phyloP scores from a whole-genome alignment of 2,329 filamentous ascomycete genomes.

The Pseudogymnoascus sp. region DNA sequence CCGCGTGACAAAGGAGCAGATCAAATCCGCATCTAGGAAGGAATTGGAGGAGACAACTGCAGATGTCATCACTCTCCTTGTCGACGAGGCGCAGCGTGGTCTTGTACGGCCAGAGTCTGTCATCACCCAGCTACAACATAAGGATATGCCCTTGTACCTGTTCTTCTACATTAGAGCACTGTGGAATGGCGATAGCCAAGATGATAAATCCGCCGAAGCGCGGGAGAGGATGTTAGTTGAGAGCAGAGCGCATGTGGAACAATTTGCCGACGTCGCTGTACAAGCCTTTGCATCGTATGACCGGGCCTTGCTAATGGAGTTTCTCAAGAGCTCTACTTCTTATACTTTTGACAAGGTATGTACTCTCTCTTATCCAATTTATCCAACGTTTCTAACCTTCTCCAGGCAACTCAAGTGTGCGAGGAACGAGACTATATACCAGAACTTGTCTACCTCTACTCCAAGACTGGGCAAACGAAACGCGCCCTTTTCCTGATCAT shows the following conservation, averaged over 20 bases:
- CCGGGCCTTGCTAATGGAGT: conserved; percentile 73
- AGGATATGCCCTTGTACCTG: conserved; percentile 65
- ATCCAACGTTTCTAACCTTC: conserved; percentile 15
- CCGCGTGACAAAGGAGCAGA: conserved; percentile 67
- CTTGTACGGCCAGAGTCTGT: conserved; percentile 74
- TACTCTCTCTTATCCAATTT: background rate
- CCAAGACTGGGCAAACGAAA: conserved; percentile 91
- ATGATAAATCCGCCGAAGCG: conserved; percentile 46
- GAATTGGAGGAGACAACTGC: conserved; percentile 75
- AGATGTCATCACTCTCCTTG: conserved; percentile 79
- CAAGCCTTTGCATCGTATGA: conserved; percentile 82
- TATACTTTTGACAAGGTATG: conserved; percentile 75
- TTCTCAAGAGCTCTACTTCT: conserved; percentile 74
- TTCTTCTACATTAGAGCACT: conserved; percentile 88
- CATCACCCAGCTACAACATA: conserved; percentile 66
- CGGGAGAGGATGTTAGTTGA: conserved; percentile 52
- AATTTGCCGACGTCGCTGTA: conserved; percentile 80
- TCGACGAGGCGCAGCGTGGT: conserved; percentile 85
- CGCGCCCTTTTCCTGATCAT: conserved; percentile 89
- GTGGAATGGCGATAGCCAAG: conserved; percentile 69
- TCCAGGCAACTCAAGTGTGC: conserved; percentile 65
- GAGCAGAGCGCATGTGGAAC: conserved; percentile 66
- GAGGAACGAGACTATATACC: conserved; percentile 75
- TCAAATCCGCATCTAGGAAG: conserved; percentile 55
- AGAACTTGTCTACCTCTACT: conserved; percentile 92